These are phyloP conservation scores for Atractiella rhizophila DNA, from an alignment of 768 basidiomycete species.

Conservation along the genomic window DNA sequence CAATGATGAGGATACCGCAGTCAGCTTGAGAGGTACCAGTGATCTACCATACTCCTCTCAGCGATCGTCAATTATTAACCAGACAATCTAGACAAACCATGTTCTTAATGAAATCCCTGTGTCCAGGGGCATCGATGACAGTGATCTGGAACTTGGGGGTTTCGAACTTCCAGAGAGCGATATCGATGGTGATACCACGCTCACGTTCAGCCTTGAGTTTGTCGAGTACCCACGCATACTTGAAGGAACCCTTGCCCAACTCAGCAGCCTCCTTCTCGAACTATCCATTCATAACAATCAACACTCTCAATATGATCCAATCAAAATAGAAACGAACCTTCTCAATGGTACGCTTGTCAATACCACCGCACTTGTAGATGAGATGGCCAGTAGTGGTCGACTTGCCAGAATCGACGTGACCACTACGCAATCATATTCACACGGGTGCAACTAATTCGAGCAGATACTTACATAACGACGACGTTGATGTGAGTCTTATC, in stretches of 20 bases:
- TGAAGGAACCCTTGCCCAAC: conserved; percentile 64
- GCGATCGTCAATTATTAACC: no score
- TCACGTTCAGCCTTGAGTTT: conserved; percentile 99
- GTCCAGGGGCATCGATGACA: conserved; percentile 94
- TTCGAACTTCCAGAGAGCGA: conserved; percentile 99
- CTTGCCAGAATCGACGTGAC: conserved; percentile 99
- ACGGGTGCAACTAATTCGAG: conserved; percentile 3
- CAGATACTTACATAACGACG: conserved; percentile 29
- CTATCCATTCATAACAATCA: no score
- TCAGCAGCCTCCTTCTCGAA: conserved; percentile 99
- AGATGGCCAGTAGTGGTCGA: conserved; percentile 99
- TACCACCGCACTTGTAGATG: conserved; percentile 99
- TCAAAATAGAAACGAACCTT: not conserved
- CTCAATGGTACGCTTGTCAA: conserved; percentile 71
- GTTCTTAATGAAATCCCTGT: conserved; percentile 99
- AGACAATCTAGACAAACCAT: conserved; percentile 28
- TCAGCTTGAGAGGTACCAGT: conserved; percentile 99
- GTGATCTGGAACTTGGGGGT: conserved; percentile 51
- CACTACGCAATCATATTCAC: conserved; percentile 41
- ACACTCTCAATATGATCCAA: not conserved
- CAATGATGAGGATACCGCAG: conserved; percentile 98
- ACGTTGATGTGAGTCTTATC: conserved; percentile 92
- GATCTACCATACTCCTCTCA: no score
- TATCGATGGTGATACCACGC: conserved; percentile 99
- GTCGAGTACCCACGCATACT: conserved; percentile 94